A percentile compares a stretch with the other conserved stretches of the same genome.
Evolutionary conservation across 1,284 basidiomycete species (phyloP).

Genomic region (Cryptococcus wingfieldii): DNA sequence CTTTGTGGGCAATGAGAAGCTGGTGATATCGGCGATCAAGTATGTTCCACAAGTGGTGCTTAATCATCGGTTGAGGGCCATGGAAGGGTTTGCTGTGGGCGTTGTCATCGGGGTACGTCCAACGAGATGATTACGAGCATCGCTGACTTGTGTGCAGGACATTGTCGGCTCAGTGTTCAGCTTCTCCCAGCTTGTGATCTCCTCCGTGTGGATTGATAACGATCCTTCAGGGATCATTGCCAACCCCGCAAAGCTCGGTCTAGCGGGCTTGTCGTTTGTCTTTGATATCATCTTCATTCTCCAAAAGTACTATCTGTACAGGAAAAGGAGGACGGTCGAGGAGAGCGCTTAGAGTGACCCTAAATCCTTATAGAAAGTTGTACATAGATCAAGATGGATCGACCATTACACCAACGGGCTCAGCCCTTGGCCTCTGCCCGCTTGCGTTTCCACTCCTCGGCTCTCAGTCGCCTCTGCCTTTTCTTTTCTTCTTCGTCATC

Average conservation of each 20-base stretch:
- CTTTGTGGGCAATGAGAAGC: constrained; percentile 41
- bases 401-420: background rate
- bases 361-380: background rate
- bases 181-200: constrained; percentile 45
- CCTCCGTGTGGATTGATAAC: constrained; percentile 36
- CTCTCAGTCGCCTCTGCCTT: constrained; percentile 16
- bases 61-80: constrained; percentile 38
- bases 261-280: constrained; percentile 30
- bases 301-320: constrained; percentile 35
- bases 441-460: constrained; percentile 32
- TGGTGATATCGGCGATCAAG: constrained; percentile 41
- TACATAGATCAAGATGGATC: background rate
- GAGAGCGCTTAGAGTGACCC: background rate
- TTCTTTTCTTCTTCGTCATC: constrained; percentile 23
- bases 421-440: constrained; percentile 5
- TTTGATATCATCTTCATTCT: constrained; percentile 37
- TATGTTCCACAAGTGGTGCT: constrained; percentile 47
- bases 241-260: constrained; percentile 47
- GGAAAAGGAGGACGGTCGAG: constrained; percentile 1
- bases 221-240: constrained; percentile 44
- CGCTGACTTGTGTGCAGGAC: constrained; percentile 28
- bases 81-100: constrained; percentile 41
- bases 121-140: background rate
- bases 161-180: constrained; percentile 42
- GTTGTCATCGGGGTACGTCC: constrained; percentile 37